These are phyloP conservation scores for Metahyphopichia silvanorum DNA, from an alignment of 805 yeast species.

Conservation along the genomic window DNA sequence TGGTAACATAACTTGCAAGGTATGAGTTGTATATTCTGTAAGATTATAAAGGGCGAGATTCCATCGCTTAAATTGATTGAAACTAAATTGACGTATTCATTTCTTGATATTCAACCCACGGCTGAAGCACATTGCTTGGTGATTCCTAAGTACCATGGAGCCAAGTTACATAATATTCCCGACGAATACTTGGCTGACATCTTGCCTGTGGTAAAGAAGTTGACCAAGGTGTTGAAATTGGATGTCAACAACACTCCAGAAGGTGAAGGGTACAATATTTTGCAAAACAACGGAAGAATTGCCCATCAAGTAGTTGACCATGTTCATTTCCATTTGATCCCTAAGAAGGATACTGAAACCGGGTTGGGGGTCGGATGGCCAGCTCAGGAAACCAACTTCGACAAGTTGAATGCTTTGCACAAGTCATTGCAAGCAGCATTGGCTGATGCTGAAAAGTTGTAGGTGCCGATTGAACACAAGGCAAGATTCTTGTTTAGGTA, in stretches of 20 bases:
- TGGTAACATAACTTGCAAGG: too few species aligned
- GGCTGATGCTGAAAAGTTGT: conserved; percentile 11
- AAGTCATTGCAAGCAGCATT: conserved; percentile 42
- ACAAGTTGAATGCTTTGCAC: conserved; percentile 63
- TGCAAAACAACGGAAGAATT: conserved; percentile 91
- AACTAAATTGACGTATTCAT: conserved; percentile 77
- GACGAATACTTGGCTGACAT: conserved; percentile 86
- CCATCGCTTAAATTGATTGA: conserved; percentile 90
- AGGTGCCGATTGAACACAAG: too few species aligned
- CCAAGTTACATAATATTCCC: conserved; percentile 85
- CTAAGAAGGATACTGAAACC: conserved; percentile 67
- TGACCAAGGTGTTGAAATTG: conserved; percentile 69
- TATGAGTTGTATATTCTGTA: conserved; percentile 96
- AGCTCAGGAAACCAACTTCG: conserved; percentile 74
- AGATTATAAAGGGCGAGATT: conserved; percentile 92
- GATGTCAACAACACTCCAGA: conserved; percentile 58
- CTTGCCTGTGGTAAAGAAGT: conserved; percentile 83
- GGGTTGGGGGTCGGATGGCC: conserved; percentile 96
- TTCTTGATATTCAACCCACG: conserved; percentile 91
- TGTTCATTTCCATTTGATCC: conserved; percentile 95
- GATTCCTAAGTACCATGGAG: conserved; percentile 93
- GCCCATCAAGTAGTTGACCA: conserved; percentile 97
- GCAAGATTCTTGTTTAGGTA: too few species aligned
- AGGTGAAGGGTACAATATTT: conserved; percentile 78
- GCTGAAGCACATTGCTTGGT: conserved; percentile 84